Base-by-base conservation (phyloP, 179 eudicot species). In the Carnegiea gigantea region DNA sequence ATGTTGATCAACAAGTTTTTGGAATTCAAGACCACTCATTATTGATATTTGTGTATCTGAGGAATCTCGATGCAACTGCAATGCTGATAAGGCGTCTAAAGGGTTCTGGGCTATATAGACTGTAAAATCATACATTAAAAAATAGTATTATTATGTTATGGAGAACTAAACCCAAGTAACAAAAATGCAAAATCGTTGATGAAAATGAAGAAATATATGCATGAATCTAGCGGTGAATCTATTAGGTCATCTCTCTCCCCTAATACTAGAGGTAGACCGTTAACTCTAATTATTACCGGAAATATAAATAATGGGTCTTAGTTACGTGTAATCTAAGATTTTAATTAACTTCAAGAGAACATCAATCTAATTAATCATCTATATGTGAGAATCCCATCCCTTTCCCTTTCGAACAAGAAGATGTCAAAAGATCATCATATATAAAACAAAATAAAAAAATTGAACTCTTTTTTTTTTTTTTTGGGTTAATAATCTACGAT, bases 1-100 rank as follows among this genome's bases (percentile, higher is more conserved):
- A 11, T 85, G 78, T 6, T 21, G 5, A 44, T 79, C 70, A 26
- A 85, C 51, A 0, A 68, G 70, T 53, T 70, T 60, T 53, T 78
- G 81, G 33, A 85, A 82, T 36, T 76, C 28, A 1, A 82, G 3
- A 33, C 83, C 87, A 53, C 71, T 80, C 83, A 85, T 82, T 33
- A 54, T 11, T 5, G 87, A 85, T 85, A 85, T 82, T 1, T 73
- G 81, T 12, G 82, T 48, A 40, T 82, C 87, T 6, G 78, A 65
- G 9, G 51, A 4, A 14, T 44, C 72, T 5, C 20, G 60, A 14
- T 73, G 30, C 78, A 62, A 10, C 2, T 59, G 74, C 17, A 85
- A 76, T 5, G 12, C 64, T 9, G 81, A 36, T 33, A 82, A 20
- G 36, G 87, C 87, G 5, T 85, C 81, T 0, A 72, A 13, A 15